Percentiles rank a stretch among this genome's conserved stretches.
phyloP scores from a whole-genome alignment of 306 rosid genomes.

The Malus sieversii region DNA sequence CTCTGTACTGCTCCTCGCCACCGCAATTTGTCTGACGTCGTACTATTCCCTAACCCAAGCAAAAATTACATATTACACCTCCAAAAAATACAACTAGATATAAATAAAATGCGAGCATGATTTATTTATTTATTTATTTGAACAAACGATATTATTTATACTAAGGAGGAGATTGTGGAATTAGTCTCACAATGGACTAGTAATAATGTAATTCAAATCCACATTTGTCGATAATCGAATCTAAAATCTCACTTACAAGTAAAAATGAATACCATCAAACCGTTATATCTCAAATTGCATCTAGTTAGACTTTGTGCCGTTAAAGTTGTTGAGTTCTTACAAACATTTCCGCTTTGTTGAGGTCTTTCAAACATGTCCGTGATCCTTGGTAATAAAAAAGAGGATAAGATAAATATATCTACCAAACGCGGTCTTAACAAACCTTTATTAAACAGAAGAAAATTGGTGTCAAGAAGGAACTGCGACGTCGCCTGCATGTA shows the following conservation, averaged over 20 bases:
- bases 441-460: background rate
- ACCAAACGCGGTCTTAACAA: background rate
- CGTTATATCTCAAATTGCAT: no score
- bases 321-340: background rate
- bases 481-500: background rate
- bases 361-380: background rate
- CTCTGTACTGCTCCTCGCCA: no score
- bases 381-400: background rate
- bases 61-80: no score
- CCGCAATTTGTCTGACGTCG: no score
- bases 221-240: no score
- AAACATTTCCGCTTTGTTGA: background rate
- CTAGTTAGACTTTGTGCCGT: background rate
- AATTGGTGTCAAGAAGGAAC: background rate
- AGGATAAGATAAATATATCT: background rate
- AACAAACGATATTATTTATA: no score
- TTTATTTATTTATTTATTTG: no score
- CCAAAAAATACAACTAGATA: no score
- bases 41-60: no score
- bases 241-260: no score
- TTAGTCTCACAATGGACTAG: rapidly evolving
- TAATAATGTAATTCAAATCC: no score
- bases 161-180: rapidly evolving
- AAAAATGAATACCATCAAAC: rapidly evolving
- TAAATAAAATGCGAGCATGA: no score